Evolutionary conservation across 1,284 basidiomycete genomes (phyloP).

Genomic region (Schizopora paradoxa): DNA sequence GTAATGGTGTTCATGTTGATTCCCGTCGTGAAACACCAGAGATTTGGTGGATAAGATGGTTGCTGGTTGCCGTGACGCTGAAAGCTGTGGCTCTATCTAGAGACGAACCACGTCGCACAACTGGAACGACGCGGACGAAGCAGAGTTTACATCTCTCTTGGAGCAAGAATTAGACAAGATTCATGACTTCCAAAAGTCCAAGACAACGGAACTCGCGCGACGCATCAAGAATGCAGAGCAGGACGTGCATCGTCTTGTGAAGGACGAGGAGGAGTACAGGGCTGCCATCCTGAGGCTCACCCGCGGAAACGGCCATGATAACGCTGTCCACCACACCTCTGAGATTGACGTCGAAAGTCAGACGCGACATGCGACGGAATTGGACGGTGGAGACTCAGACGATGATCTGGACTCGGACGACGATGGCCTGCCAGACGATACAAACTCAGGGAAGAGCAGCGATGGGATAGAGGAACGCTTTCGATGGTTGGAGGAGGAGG

Average conservation of each 20-base stretch:
- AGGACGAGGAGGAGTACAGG: conserved; percentile 41
- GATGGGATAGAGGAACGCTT: conserved; percentile 88
- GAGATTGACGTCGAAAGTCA: conserved; percentile 53
- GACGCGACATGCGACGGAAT: conserved; percentile 47
- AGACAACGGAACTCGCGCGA: conserved; percentile 81
- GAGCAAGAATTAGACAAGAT: conserved; percentile 93
- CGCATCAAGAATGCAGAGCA: conserved; percentile 80
- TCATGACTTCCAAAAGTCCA: conserved; percentile 89
- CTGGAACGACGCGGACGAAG: conserved; percentile 80
- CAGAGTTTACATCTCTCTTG: conserved; percentile 73
- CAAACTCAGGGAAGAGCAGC: conserved; percentile 54
- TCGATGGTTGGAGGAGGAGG: conserved; percentile 87
- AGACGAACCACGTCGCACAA: conserved; percentile 48
- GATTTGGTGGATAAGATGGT: neutral
- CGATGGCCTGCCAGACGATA: conserved; percentile 44
- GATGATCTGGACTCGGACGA: conserved; percentile 34
- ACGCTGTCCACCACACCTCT: neutral
- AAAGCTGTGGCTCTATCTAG: conserved; percentile 29
- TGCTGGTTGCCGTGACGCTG: neutral
- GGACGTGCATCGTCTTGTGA: conserved; percentile 73
- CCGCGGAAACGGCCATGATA: neutral
- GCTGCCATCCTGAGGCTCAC: conserved; percentile 27
- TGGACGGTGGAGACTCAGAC: conserved; percentile 66
- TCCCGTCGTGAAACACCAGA: conserved; percentile 3
- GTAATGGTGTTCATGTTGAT: conserved; percentile 9